Conservation (phyloP, 768 basidiomycete genomes). For the Tylopilus sp. region DNA sequence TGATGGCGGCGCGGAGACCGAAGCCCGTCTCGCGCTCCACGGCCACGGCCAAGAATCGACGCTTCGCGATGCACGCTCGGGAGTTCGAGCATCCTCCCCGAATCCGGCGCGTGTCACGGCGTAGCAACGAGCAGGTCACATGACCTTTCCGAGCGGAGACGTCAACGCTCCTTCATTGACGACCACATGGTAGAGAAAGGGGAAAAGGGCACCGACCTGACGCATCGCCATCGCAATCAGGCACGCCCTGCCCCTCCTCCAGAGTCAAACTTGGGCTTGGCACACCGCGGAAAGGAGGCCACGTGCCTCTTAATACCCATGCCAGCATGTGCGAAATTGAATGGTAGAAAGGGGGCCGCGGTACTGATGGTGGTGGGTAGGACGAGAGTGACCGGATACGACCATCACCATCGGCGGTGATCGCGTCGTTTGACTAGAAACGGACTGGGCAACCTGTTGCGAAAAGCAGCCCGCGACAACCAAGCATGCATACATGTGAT, state of each 20-base stretch:
- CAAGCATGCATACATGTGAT: neutral
- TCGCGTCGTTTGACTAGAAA: neutral
- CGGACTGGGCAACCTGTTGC: neutral
- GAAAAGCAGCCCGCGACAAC: neutral
- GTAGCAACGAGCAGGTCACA: neutral
- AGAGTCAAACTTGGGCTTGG: neutral
- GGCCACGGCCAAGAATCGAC: too few species aligned
- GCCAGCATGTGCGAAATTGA: neutral
- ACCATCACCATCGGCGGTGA: neutral
- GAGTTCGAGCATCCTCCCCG: too few species aligned
- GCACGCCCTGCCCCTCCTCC: neutral
- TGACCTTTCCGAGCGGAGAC: neutral
- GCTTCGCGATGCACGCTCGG: too few species aligned
- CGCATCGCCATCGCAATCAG: constrained; percentile 19
- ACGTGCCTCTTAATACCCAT: constrained; percentile 6
- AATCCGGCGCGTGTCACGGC: neutral
- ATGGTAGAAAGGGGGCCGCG: neutral
- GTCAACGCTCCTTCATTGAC: neutral
- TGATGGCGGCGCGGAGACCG: neutral
- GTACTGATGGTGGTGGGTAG: neutral
- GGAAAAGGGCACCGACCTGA: neutral
- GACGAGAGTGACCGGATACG: neutral
- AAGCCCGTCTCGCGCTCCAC: neutral
- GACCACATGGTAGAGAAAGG: neutral
- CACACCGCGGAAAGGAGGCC: neutral